Percentiles rank a stretch among this genome's conserved stretches.
Evolutionary conservation across 2,329 filamentous ascomycete species (phyloP).

Genomic region (Microsporum canis): DNA sequence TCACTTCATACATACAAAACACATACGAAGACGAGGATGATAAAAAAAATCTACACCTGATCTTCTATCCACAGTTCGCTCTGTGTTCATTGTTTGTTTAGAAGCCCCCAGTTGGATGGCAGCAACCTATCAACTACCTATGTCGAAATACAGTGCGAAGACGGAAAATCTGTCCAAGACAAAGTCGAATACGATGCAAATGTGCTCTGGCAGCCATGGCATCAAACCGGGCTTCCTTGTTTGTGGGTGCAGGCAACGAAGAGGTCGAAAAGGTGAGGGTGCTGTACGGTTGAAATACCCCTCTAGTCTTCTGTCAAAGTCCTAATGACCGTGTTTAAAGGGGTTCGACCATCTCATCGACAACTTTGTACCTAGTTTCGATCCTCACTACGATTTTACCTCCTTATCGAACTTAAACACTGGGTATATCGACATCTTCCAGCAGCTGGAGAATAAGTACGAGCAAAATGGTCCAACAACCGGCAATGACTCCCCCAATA

Average conservation of each 20-base stretch:
- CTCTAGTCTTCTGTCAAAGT: not conserved
- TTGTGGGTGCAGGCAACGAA: not conserved
- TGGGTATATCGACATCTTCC: not conserved
- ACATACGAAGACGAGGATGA: not conserved
- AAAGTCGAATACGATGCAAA: not conserved
- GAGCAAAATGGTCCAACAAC: not conserved
- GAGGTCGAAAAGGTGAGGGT: not conserved
- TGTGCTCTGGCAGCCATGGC: not conserved
- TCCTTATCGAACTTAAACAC: not conserved
- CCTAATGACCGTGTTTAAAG: not conserved
- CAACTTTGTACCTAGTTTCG: not conserved
- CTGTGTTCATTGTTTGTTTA: not conserved
- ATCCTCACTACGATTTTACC: not conserved
- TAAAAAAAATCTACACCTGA: not conserved
- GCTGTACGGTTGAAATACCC: not conserved
- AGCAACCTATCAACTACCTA: not conserved
- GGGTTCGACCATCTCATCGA: not conserved
- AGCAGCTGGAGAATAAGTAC: not conserved
- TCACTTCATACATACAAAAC: not conserved
- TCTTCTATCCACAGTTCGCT: not conserved
- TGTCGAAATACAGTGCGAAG: not conserved
- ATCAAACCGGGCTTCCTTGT: not conserved
- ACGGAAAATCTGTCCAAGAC: not conserved
- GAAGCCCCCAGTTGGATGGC: not conserved
- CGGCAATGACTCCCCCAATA: not conserved